Percentiles rank a stretch among this genome's conserved stretches.
Evolutionary conservation across 2,329 filamentous ascomycete species (phyloP).

Genomic region (Penicillium sp.): DNA sequence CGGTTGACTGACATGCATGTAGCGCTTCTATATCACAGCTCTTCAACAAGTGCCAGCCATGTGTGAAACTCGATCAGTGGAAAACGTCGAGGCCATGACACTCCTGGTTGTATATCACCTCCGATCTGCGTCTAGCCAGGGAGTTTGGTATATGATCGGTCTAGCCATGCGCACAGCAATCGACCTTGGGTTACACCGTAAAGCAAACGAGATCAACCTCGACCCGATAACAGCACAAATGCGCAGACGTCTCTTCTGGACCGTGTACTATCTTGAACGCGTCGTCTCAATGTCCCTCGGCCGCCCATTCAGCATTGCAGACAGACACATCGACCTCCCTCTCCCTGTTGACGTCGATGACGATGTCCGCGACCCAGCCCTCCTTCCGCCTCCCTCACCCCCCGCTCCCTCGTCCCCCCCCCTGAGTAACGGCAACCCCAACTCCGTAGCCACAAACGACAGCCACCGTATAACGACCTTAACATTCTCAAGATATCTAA

Average conservation of each 20-base stretch:
- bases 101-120: conserved; percentile 58
- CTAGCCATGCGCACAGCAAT: conserved; percentile 60
- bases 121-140: conserved; percentile 55
- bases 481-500: conserved; percentile 51
- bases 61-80: conserved; percentile 54
- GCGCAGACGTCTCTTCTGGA: conserved; percentile 57
- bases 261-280: conserved; percentile 56
- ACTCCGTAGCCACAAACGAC: conserved; percentile 6
- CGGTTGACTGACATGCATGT: conserved; percentile 3
- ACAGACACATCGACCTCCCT: conserved; percentile 57
- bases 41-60: conserved; percentile 56
- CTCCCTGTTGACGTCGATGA: conserved; percentile 54
- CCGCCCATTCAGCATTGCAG: conserved; percentile 56
- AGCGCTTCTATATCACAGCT: conserved; percentile 57
- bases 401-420: conserved; percentile 19
- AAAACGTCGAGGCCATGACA: conserved; percentile 60
- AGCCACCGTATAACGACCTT: conserved; percentile 41
- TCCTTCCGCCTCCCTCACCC: conserved; percentile 35
- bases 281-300: conserved; percentile 58
- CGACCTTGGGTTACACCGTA: conserved; percentile 57
- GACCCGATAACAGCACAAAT: conserved; percentile 51
- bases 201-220: conserved; percentile 50
- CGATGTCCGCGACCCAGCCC: conserved; percentile 43
- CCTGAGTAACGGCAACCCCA: not conserved
- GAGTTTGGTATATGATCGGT: conserved; percentile 61